phyloP scores from a whole-genome alignment of 192 early-diverging fungal genomes.

The Backusella parvicylindrica region DNA sequence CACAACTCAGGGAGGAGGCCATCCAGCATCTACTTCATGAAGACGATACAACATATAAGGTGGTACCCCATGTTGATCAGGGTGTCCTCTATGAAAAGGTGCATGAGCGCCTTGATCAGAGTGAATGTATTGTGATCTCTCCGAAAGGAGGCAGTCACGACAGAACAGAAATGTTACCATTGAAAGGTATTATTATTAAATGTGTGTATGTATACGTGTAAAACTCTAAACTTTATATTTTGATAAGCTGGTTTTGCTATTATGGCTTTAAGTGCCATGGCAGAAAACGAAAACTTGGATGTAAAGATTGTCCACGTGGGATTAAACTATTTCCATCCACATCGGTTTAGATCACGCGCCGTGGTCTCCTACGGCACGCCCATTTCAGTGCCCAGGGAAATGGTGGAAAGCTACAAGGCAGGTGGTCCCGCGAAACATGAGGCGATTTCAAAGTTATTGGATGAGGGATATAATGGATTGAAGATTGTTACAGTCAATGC shows the following conservation, averaged over 20 bases:
- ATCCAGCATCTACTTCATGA: constrained; percentile 45
- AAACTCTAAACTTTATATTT: neutral
- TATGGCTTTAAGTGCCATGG: too few species aligned
- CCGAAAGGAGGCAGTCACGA: constrained; percentile 98
- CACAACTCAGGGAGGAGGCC: constrained; percentile 65
- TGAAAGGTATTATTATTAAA: too few species aligned
- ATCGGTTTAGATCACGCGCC: constrained; percentile 90
- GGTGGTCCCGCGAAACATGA: constrained; percentile 80
- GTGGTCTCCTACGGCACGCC: constrained; percentile 94
- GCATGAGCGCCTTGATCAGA: constrained; percentile 64
- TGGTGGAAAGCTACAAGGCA: constrained; percentile 75
- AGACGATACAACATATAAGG: constrained; percentile 37
- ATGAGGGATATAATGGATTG: constrained; percentile 68
- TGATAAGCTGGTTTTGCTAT: too few species aligned
- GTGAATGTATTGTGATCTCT: constrained; percentile 90
- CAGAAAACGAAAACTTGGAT: constrained; percentile 75
- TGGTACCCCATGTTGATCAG: constrained; percentile 86
- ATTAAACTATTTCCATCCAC: constrained; percentile 94
- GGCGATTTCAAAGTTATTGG: constrained; percentile 73
- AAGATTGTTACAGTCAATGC: constrained; percentile 89
- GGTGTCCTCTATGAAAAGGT: constrained; percentile 78
- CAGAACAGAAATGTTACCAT: constrained; percentile 87
- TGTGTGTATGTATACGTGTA: too few species aligned
- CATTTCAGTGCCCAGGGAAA: constrained; percentile 68
- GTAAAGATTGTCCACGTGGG: constrained; percentile 87